Base-by-base conservation (phyloP, 495 filamentous ascomycete species). In the Neurospora terricola region DNA sequence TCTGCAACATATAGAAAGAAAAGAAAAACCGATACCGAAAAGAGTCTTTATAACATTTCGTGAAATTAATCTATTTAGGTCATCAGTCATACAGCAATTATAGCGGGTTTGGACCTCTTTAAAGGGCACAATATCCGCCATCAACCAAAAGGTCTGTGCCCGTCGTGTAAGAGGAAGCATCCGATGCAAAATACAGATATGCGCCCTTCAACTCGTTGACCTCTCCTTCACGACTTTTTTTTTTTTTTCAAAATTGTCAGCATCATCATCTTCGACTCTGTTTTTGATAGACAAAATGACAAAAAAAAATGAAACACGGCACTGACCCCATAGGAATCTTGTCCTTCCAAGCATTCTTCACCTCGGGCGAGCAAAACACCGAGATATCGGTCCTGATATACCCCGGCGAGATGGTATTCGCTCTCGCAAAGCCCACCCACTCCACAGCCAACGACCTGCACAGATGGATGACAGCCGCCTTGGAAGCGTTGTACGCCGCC, bases 301-400 rank as follows among this genome's bases (percentile, higher is more conserved):
- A 18, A 2, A 18, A 37, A 14, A 6, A 23, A 39, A 14, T 16
- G n/a, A 39, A 11, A 16, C 38, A 16, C 16, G 9, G 5, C 34
- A 84, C 85, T 78, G 76, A 89, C 86, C 92, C 92, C 91, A 97
- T 91, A 11, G 93, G 94, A 42, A 91, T 95, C 85, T 93, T 94
- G 72, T 90, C 88, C 74, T 86, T 88, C 90, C 92, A 94, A 69
- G 92, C 86, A 4, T 87, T 85, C 85, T 94, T 94, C 1, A 87
- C 90, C 74, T 92, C 90, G 42, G 87, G 76, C 0, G 90, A 84
- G 9, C 92, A 88, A 76, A 94, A 97, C 75, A 85, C 83, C 42
- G 91, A 92, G 76, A 97, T 91, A 77, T 93, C 93, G 1, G 93
- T 97, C 34, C 87, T 88, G 74, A 97, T 96, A 80, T 96, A 97